Evolutionary conservation across 106 monocot genomes (phyloP).

Genomic region (Acanthochlamys bracteata): DNA sequence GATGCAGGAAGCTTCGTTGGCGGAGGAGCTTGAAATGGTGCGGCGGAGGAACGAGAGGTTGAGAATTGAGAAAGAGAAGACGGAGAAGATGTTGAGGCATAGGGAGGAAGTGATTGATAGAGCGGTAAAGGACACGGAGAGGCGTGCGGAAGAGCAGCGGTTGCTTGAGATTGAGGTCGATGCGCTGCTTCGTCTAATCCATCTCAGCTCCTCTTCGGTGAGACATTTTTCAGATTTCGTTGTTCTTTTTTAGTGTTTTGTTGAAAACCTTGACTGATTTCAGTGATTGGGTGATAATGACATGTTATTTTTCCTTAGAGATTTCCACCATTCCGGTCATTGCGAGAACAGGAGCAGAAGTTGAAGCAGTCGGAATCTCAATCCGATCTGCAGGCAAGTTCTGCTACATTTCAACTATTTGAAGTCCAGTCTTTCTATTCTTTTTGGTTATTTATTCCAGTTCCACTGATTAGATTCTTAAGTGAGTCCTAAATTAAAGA

Average conservation of each 20-base stretch:
- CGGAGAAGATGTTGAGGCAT: constrained; percentile 3
- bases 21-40: constrained; percentile 9
- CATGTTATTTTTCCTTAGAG: neutral
- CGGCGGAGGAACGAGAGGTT: constrained; percentile 5
- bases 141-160: constrained; percentile 8
- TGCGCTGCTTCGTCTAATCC: neutral
- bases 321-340: neutral
- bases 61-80: constrained; percentile 7
- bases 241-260: neutral
- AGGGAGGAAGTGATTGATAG: neutral
- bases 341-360: constrained; percentile 2
- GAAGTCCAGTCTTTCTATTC: neutral
- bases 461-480: neutral
- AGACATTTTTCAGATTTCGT: neutral
- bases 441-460: neutral
- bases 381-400: neutral
- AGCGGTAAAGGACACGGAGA: neutral
- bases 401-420: neutral
- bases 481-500: neutral
- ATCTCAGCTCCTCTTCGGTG: constrained; percentile 1
- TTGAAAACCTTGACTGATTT: too few relatives aligned
- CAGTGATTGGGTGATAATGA: neutral
- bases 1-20: constrained; percentile 7
- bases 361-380: neutral
- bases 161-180: neutral